phyloP scores from a whole-genome alignment of 2,329 filamentous ascomycete genomes.

The Pyrenophora tritici-repentis region DNA sequence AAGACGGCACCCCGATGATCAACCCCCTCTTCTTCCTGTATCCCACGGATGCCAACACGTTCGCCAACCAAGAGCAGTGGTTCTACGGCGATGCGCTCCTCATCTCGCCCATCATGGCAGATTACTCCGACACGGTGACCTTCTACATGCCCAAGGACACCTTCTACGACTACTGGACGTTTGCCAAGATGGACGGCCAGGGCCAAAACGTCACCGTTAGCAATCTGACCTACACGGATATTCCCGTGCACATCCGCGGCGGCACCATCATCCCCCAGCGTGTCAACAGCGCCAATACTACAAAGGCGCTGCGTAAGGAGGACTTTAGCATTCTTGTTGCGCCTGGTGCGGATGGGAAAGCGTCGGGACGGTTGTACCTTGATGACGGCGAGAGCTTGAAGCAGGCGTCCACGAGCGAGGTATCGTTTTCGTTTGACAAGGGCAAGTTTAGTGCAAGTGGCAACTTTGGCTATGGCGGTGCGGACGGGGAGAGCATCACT shows the following conservation, averaged over 20 bases:
- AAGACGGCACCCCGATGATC: slow-evolving; percentile 67
- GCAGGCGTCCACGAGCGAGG: slow-evolving; percentile 61
- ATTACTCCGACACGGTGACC: slow-evolving; percentile 58
- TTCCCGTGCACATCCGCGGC: slow-evolving; percentile 71
- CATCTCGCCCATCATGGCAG: slow-evolving; percentile 60
- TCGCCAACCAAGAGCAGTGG: slow-evolving; percentile 60
- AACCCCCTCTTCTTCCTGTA: slow-evolving; percentile 76
- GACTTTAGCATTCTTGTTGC: slow-evolving; percentile 75
- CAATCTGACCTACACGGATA: slow-evolving; percentile 56
- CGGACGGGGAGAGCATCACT: slow-evolving; percentile 31
- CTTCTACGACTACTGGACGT: slow-evolving; percentile 66
- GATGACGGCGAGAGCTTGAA: slow-evolving; percentile 75
- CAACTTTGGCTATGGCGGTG: slow-evolving; percentile 56
- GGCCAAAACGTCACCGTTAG: slow-evolving; percentile 52
- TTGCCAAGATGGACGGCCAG: slow-evolving; percentile 52
- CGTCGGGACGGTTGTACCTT: slow-evolving; percentile 71
- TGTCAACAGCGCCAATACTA: slow-evolving; percentile 62
- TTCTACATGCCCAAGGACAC: slow-evolving; percentile 63
- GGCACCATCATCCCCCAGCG: slow-evolving; percentile 69
- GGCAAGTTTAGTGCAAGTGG: slow-evolving; percentile 59
- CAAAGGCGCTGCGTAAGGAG: slow-evolving; percentile 64
- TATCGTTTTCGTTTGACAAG: slow-evolving; percentile 64
- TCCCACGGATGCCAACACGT: slow-evolving; percentile 60
- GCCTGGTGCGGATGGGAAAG: slow-evolving; percentile 64
- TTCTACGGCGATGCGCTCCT: slow-evolving; percentile 64